phyloP scores from a whole-genome alignment of 2,329 filamentous ascomycete genomes.

The Trichoderma atroviride region DNA sequence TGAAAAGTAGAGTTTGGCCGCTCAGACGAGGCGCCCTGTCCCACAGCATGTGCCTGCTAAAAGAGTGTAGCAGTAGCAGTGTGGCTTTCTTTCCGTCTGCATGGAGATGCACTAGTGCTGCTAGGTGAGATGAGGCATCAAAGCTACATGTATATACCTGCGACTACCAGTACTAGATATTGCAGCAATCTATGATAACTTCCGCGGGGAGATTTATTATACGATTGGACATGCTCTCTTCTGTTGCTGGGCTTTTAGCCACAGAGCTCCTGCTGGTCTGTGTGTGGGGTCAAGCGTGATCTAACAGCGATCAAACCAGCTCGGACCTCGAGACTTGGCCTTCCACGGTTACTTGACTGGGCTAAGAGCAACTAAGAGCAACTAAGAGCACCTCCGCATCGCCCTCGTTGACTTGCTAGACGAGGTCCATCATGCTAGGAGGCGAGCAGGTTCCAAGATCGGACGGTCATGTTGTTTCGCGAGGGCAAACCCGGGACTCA shows the following conservation, averaged over 20 bases:
- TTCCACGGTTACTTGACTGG: not conserved
- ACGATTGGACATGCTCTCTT: not conserved
- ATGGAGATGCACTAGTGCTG: not conserved
- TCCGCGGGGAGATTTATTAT: not conserved
- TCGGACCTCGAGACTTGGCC: not conserved
- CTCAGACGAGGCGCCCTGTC: slow-evolving; percentile 19
- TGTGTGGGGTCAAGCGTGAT: slow-evolving; percentile 11
- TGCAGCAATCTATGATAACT: slow-evolving; percentile 8
- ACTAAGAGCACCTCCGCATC: not conserved
- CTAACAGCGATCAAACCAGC: slow-evolving; percentile 4
- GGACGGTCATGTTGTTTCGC: not conserved
- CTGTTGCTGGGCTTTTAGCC: not conserved
- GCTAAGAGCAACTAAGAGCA: not conserved
- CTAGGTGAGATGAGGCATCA: not conserved
- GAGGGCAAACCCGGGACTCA: not conserved
- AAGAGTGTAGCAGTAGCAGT: not conserved
- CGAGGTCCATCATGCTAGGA: not conserved
- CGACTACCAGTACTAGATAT: no score
- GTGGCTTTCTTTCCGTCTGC: not conserved
- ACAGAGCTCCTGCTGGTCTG: not conserved
- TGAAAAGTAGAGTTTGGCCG: not conserved
- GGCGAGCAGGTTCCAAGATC: not conserved
- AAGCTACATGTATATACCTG: not conserved
- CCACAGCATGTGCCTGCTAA: not conserved
- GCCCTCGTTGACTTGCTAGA: not conserved